These are phyloP conservation scores for Chaetoceros tenuissimus DNA, from an alignment of 108 stramenopile species.

Conservation along the genomic window DNA sequence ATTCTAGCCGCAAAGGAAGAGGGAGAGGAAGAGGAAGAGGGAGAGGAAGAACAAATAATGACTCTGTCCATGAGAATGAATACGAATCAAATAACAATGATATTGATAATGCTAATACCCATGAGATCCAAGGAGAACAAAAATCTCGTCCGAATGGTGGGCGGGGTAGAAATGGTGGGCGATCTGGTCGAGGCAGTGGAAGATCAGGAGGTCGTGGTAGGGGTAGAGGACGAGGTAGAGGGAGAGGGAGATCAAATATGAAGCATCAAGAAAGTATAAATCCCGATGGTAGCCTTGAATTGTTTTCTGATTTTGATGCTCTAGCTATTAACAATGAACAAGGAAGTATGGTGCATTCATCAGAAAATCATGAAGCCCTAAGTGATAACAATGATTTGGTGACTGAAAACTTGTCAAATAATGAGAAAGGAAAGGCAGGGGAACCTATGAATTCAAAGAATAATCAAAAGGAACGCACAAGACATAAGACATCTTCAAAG, in stretches of 20 bases:
- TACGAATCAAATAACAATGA: too few species aligned
- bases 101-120: too few species aligned
- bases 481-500: not conserved
- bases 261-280: not conserved
- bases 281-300: not conserved
- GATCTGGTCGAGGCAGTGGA: conserved; percentile 17
- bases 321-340: too few species aligned
- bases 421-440: not conserved
- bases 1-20: too few species aligned
- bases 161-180: too few species aligned
- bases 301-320: too few species aligned
- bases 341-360: not conserved
- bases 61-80: too few species aligned
- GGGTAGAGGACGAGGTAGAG: not conserved
- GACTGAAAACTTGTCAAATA: not conserved
- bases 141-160: too few species aligned
- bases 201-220: conserved; percentile 11
- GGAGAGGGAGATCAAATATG: not conserved
- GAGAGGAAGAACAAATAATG: too few species aligned
- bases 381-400: not conserved
- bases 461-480: conserved; percentile 27
- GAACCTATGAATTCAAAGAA: conserved; percentile 2
- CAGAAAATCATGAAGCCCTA: not conserved
- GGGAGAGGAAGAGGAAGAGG: too few species aligned
- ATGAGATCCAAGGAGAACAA: too few species aligned